Conservation (phyloP, 805 yeast genomes). For the Candida nonsorbophila region DNA sequence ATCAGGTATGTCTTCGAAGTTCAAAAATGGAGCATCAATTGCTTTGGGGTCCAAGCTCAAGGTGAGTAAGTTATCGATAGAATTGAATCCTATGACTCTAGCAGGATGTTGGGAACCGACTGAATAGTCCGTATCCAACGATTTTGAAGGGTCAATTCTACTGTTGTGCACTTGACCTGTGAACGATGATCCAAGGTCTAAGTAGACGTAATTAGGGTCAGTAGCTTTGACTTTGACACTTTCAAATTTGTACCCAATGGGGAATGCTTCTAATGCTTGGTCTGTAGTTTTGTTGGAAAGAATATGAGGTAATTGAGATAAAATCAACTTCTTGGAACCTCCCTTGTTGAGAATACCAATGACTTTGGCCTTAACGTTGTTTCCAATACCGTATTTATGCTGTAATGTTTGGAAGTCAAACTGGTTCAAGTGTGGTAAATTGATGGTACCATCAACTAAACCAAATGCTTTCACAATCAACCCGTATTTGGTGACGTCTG, state of each 20-base stretch:
- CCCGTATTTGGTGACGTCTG: slow-evolving; percentile 58
- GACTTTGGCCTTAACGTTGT: slow-evolving; percentile 64
- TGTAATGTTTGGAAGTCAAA: slow-evolving; percentile 44
- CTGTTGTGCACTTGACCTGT: slow-evolving; percentile 79
- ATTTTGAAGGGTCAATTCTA: slow-evolving; percentile 48
- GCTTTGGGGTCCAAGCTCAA: slow-evolving; percentile 66
- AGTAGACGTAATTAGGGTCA: slow-evolving; percentile 52
- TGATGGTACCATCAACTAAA: slow-evolving; percentile 64
- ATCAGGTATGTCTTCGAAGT: slow-evolving; percentile 65
- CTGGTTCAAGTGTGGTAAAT: slow-evolving; percentile 57
- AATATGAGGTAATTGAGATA: slow-evolving; percentile 60
- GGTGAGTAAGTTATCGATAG: slow-evolving; percentile 59
- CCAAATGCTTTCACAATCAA: slow-evolving; percentile 71
- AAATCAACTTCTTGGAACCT: slow-evolving; percentile 52
- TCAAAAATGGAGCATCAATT: slow-evolving; percentile 60
- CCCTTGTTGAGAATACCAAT: slow-evolving; percentile 46
- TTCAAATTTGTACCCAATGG: slow-evolving; percentile 68
- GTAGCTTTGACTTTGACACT: slow-evolving; percentile 55
- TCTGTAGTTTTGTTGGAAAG: slow-evolving; percentile 25
- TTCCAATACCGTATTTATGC: slow-evolving; percentile 64
- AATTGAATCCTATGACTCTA: slow-evolving; percentile 68
- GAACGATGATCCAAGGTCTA: slow-evolving; percentile 49
- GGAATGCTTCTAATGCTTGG: slow-evolving; percentile 55
- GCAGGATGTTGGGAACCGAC: slow-evolving; percentile 69
- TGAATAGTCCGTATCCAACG: slow-evolving; percentile 44